A percentile compares a stretch with the other conserved stretches of the same genome.
Evolutionary conservation across 371 early-diverging fungal species (phyloP).

Genomic region (Saksenaea vasiformis): DNA sequence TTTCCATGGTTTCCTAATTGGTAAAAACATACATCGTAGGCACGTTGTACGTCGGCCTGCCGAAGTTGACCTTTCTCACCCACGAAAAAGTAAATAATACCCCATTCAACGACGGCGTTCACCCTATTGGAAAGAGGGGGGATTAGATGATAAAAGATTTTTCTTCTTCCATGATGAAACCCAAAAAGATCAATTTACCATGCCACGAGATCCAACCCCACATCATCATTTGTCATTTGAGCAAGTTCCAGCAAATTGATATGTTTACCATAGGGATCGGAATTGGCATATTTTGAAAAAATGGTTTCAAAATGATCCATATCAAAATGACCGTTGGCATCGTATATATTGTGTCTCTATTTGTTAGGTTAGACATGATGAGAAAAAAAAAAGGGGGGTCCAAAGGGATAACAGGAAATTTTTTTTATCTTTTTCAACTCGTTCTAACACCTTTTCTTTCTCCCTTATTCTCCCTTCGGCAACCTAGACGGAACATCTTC

Average conservation of each 20-base stretch:
- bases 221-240: conserved; percentile 23
- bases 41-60: conserved; percentile 33
- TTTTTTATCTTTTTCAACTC: not conserved
- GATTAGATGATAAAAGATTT: not conserved
- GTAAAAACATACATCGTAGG: conserved; percentile 34
- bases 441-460: not conserved
- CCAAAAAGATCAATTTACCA: conserved; percentile 12
- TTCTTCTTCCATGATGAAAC: conserved; percentile 5
- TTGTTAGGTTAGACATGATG: not conserved
- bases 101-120: conserved; percentile 23
- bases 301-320: conserved; percentile 30
- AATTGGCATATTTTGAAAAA: conserved; percentile 34
- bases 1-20: not conserved
- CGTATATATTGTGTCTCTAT: conserved; percentile 18
- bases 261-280: conserved; percentile 28
- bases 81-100: conserved; percentile 36
- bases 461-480: not conserved
- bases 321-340: conserved; percentile 32
- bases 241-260: conserved; percentile 34
- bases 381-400: not conserved
- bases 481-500: not conserved
- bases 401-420: not conserved
- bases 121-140: conserved; percentile 17
- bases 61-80: conserved; percentile 31
- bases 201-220: conserved; percentile 13